Base-by-base conservation (phyloP, 176 grass and related monocot species). In the Carex parvula region DNA sequence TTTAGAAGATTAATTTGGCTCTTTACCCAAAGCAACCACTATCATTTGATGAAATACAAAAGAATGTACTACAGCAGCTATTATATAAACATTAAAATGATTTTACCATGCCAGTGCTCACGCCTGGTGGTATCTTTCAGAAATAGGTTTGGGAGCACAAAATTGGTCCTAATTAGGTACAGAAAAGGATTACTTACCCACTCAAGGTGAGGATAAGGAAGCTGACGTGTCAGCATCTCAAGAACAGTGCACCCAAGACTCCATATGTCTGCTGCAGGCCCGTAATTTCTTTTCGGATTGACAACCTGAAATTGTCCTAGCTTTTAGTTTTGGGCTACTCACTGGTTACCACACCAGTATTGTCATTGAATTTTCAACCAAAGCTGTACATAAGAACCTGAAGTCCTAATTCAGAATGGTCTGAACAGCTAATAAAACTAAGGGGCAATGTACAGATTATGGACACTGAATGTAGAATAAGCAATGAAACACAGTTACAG, bases 171-270 rank as follows among this genome's bases (percentile, higher is more conserved):
- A 26, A 77, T 77, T 29, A 77, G 46, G 72, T 55, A 56, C 11
- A 77, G 22, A 77, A 10, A 77, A 56, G 12, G 21, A 76, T 55
- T 3, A 77, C 89, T 69, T 90, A 97, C 94, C 94, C 94, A 97
- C 81, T 97, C 94, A 1, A 97, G 46, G 74, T 93, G 78, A 61
- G 94, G 94, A 91, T 91, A 91, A 46, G 94, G 94, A 91, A 93
- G 86, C 87, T 97, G 88, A 26, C 89, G 91, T 15, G 94, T 97
- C 76, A 97, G 69, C 94, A 97, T 97, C 87, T 97, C 94, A 83
- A 97, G 82, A 39, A 97, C 94, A 48, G 91, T 97, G 84, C 94
- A 97, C 24, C 94, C 94, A 58, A 97, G 81, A 80, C 94, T 97
- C 94, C 94, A 97, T 61, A 97, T 94, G 88, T 97, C 94, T 87